Base-by-base conservation (phyloP, 2,329 filamentous ascomycete species). In the Ramularia endophylla region DNA sequence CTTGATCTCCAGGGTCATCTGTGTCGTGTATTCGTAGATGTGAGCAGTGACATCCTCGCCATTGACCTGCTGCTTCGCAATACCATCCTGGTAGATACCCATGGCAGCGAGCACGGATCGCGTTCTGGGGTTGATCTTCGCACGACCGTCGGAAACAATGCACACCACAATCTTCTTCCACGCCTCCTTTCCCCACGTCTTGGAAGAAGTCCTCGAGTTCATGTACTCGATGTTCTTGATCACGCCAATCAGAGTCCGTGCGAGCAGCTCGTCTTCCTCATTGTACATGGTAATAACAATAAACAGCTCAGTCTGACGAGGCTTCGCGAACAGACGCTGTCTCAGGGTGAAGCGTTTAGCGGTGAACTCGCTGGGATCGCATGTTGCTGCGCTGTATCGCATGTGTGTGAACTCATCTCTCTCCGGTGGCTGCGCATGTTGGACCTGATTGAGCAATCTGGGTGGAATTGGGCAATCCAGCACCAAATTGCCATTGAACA, bases 121-220 rank as follows among this genome's bases (percentile, higher is more conserved):
- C 2, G 92, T 98, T 50, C 92, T 75, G 2, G 86, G 80, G 64
- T 97, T 95, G 71, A 98, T 98, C 72, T 95, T 95, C 47, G 83
- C 85, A 78, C 92, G 88, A 46, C 92, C 92, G 59, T 98, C 92
- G 56, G 88, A 95, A 52, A 98, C 92, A 32, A 98, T 81, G 64
- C 90, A 97, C 8, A 98, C 92, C 8, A 98, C 92, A 56, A 98
- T 97, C 73, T 98, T 98, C 72, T 98, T 97, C 92, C 92, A 98
- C 4, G 90, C 89, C 57, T 95, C 87, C 64, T 94, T 92, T 52
- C 92, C 92, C 92, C 92, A 98, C 1, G 90, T 97, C 69, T 95
- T 94, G 68, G 88, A 95, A 62, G 85, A 87, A 33, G 83, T 87
- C 36, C 90, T 80, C 46, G 85, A 87, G 66, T 92, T 95, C 86